Evolutionary conservation across 257 asterid species (phyloP).

Genomic region (Nicotiana tabacum): DNA sequence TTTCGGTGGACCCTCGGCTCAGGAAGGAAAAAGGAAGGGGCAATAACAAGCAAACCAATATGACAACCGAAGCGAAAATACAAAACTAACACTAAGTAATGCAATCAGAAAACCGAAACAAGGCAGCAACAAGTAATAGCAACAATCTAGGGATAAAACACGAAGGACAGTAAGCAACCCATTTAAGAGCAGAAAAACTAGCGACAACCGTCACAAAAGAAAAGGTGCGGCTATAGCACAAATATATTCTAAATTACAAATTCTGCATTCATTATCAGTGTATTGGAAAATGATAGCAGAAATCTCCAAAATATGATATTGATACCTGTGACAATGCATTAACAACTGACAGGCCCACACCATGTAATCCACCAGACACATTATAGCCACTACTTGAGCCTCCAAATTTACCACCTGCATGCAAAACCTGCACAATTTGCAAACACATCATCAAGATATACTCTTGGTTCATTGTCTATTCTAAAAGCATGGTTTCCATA

Average conservation of each 20-base stretch:
- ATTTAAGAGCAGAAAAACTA: not conserved
- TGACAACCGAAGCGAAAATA: too few species aligned
- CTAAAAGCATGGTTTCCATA: slow-evolving; percentile 10
- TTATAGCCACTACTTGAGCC: slow-evolving; percentile 96
- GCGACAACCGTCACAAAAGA: not conserved
- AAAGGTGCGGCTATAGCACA: not conserved
- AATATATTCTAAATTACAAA: not conserved
- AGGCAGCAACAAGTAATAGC: too few species aligned
- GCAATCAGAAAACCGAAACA: too few species aligned
- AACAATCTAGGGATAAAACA: too few species aligned
- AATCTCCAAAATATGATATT: slow-evolving; percentile 11
- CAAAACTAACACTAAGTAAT: too few species aligned
- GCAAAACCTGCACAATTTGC: slow-evolving; percentile 72
- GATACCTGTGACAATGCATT: slow-evolving; percentile 95
- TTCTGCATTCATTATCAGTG: not conserved
- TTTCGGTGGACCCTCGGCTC: too few species aligned
- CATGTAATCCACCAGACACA: slow-evolving; percentile 98
- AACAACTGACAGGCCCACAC: slow-evolving; percentile 97
- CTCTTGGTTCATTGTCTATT: not conserved
- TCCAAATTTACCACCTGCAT: slow-evolving; percentile 99
- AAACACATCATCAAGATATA: not conserved
- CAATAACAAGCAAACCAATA: too few species aligned
- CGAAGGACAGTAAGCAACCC: not conserved
- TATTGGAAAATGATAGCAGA: not conserved
- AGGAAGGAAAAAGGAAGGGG: too few species aligned